Conservation (phyloP, 1,284 basidiomycete species). For the Sporisorium graminicola region DNA sequence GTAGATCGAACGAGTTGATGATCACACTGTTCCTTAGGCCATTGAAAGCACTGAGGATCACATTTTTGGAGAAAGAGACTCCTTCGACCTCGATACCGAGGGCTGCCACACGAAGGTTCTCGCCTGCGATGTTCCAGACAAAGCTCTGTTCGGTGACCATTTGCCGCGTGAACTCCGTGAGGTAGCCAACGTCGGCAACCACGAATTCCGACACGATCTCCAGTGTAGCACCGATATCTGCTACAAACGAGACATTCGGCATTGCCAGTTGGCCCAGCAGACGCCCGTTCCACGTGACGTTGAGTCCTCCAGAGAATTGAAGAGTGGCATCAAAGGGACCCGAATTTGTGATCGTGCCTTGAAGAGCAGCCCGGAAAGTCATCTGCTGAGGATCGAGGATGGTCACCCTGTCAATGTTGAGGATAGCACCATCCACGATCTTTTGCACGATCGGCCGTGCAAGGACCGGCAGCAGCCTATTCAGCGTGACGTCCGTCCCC, state of each 20-base stretch:
- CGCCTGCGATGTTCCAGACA: constrained; percentile 80
- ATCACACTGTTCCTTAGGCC: constrained; percentile 77
- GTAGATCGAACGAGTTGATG: constrained; percentile 80
- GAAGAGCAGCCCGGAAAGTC: constrained; percentile 76
- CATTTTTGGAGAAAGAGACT: constrained; percentile 75
- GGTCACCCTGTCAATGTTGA: constrained; percentile 69
- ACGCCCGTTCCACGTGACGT: constrained; percentile 77
- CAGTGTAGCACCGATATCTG: constrained; percentile 77
- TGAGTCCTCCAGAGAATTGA: constrained; percentile 77
- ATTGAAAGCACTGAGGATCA: constrained; percentile 81
- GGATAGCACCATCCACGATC: constrained; percentile 76
- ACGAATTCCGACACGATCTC: constrained; percentile 75
- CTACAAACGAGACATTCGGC: constrained; percentile 72
- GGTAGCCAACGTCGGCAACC: constrained; percentile 76
- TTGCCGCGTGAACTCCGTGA: constrained; percentile 78
- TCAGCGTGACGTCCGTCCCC: constrained; percentile 76
- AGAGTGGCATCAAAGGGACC: constrained; percentile 83
- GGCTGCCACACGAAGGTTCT: constrained; percentile 76
- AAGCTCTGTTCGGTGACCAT: constrained; percentile 79
- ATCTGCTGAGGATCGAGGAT: constrained; percentile 71
- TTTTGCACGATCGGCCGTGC: constrained; percentile 84
- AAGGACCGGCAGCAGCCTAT: constrained; percentile 79
- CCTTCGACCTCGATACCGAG: constrained; percentile 73
- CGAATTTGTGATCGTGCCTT: constrained; percentile 78
- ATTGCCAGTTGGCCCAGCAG: constrained; percentile 77